phyloP scores from a whole-genome alignment of 1,284 basidiomycete species.

The Vanrija pseudolonga region DNA sequence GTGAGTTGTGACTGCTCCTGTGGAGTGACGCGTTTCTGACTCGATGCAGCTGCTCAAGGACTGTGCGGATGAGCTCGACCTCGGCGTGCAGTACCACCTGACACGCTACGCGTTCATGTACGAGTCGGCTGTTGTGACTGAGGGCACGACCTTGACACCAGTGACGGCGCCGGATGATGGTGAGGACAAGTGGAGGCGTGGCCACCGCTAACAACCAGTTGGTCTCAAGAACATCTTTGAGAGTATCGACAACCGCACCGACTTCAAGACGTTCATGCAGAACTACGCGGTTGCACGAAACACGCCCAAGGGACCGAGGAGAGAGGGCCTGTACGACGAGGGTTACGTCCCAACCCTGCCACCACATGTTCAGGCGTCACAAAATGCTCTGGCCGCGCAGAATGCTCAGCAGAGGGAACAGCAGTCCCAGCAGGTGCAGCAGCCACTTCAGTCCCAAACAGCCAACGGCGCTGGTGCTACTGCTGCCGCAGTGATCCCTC shows the following conservation, averaged over 20 bases:
- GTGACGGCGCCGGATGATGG: conserved; percentile 31
- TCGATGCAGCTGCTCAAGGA: conserved; percentile 78
- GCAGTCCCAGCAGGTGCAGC: conserved; percentile 3
- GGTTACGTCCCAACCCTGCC: conserved; percentile 63
- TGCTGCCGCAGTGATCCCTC: background rate
- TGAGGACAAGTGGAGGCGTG: conserved; percentile 14
- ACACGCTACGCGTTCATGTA: conserved; percentile 91
- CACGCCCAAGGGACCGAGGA: conserved; percentile 62
- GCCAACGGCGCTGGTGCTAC: conserved; percentile 6
- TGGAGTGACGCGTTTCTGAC: background rate
- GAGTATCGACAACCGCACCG: conserved; percentile 85
- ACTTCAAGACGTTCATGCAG: conserved; percentile 97
- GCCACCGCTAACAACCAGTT: background rate
- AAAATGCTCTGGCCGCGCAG: conserved; percentile 12
- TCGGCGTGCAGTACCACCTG: conserved; percentile 94
- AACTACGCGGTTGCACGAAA: conserved; percentile 84
- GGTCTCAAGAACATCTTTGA: conserved; percentile 86
- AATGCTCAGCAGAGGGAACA: conserved; percentile 5
- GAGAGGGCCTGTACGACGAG: conserved; percentile 79
- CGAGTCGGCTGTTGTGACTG: conserved; percentile 82
- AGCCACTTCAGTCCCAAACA: conserved; percentile 3
- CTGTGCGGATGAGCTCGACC: conserved; percentile 90
- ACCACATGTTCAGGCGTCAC: conserved; percentile 35
- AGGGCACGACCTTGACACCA: conserved; percentile 67
- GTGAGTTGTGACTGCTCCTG: conserved; percentile 55